Evolutionary conservation across 2,329 filamentous ascomycete species (phyloP), one percentile per base, ranked within the genome.

Genomic region (Aspergillus neoniger): DNA sequence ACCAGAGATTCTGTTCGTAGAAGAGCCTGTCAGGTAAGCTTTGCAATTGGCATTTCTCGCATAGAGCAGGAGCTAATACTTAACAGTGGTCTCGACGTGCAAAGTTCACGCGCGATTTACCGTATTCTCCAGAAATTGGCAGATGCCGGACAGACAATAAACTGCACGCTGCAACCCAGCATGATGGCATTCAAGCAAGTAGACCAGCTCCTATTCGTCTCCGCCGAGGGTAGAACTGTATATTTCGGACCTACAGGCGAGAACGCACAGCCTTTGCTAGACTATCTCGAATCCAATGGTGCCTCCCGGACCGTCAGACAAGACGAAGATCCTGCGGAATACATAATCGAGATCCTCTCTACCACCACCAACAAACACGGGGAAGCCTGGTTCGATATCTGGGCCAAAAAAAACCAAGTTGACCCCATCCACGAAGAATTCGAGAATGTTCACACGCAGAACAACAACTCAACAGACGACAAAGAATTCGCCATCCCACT

Each of bases 91-190:
- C 86, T 96, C 5, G 93, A 96, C 74, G 91, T 87, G 62, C 92
- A 96, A 76, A 95, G 91, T 2, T 93, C 92, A 1, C 96, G 91
- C 91, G 89, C 91, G 63, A 96, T 96, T 70, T 84, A 91, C 54
- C 87, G 89, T 67, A 85, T 96, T 21, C 83, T 97, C 41, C 88
- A 94, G 75, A 96, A 94, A 78, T 82, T 97, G 38, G 91, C 92
- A 67, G 90, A 94, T 74, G 88, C 86, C 59, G 93, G 93, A 9
- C 91, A 95, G 74, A 92, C 93, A 23, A 89, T 97, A 71, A 85
- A 97, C 14, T 96, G 91, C 77, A 96, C 93, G 0, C 96, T 97
- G 74, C 93, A 97, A 74, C 93, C 93, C 14, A 94, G 91, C 12
- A 91, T 92, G 41, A 91, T 96, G 81, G 82, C 96, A 50, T 96